phyloP scores from a whole-genome alignment of 495 filamentous ascomycete genomes.

The Daldinia vernicosa region DNA sequence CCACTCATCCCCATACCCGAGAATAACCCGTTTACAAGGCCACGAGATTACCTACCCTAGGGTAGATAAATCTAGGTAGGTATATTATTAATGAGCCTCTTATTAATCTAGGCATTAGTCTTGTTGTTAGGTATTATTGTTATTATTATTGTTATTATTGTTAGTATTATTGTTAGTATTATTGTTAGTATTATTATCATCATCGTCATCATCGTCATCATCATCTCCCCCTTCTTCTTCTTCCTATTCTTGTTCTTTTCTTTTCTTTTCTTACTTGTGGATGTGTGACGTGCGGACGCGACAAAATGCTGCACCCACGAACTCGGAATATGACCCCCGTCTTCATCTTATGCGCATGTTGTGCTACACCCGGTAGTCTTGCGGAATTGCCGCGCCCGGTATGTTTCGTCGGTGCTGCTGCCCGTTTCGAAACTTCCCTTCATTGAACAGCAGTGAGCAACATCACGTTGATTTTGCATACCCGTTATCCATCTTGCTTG shows the following conservation, averaged over 20 bases:
- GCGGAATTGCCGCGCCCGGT: slow-evolving; percentile 42
- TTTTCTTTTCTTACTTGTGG: too few relatives aligned
- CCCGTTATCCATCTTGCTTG: slow-evolving; percentile 24
- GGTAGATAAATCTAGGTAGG: neutral
- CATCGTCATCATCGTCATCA: too few relatives aligned
- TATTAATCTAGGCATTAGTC: too few relatives aligned
- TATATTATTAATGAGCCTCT: too few relatives aligned
- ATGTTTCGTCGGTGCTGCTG: slow-evolving; percentile 37
- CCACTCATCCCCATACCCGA: slow-evolving; percentile 20
- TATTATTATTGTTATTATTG: neutral
- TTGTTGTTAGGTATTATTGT: too few relatives aligned
- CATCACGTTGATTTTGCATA: slow-evolving; percentile 29
- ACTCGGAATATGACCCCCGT: slow-evolving; percentile 40
- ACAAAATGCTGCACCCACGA: slow-evolving; percentile 37
- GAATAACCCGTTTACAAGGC: slow-evolving; percentile 24
- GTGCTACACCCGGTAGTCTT: slow-evolving; percentile 39
- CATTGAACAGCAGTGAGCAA: neutral
- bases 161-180: neutral
- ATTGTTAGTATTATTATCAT: neutral
- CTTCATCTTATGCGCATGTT: slow-evolving; percentile 38
- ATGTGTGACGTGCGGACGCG: slow-evolving; percentile 39
- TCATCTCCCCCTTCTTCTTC: too few relatives aligned
- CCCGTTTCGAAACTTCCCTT: slow-evolving; percentile 36
- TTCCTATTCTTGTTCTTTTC: neutral
- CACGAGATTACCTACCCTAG: too few relatives aligned